Evolutionary conservation across 805 yeast genomes (phyloP).

Genomic region (Wickerhamomyces ciferrii): DNA sequence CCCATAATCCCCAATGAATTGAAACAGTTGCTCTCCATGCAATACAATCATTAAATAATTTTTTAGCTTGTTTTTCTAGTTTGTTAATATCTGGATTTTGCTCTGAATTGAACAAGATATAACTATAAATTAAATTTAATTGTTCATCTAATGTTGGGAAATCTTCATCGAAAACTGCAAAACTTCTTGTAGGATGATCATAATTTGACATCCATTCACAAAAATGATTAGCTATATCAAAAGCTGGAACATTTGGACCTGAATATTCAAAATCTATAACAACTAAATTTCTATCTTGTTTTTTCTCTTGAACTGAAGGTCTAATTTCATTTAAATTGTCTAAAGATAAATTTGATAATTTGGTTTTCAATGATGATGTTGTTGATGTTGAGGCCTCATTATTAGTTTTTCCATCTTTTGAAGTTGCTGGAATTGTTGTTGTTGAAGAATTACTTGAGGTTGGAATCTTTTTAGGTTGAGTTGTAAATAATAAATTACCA

Average conservation of each 20-base stretch:
- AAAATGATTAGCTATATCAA: constrained; percentile 89
- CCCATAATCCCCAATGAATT: constrained; percentile 89
- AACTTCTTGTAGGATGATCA: constrained; percentile 37
- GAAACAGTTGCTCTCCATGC: constrained; percentile 81
- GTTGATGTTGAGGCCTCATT: constrained; percentile 4
- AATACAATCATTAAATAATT: constrained; percentile 57
- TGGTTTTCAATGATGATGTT: constrained; percentile 8
- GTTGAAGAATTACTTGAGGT: not conserved
- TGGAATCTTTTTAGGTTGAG: constrained; percentile 36
- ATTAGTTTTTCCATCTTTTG: not conserved
- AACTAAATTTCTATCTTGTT: constrained; percentile 68
- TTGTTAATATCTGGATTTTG: constrained; percentile 27
- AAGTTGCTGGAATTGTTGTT: not conserved
- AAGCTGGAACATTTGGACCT: constrained; percentile 85
- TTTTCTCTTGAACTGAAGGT: constrained; percentile 31
- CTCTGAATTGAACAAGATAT: constrained; percentile 48
- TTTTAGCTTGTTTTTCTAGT: constrained; percentile 40
- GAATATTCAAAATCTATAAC: constrained; percentile 97
- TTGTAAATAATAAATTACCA: constrained; percentile 78
- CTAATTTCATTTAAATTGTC: constrained; percentile 22
- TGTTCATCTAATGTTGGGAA: constrained; percentile 72
- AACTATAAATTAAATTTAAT: constrained; percentile 68
- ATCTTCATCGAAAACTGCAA: constrained; percentile 45
- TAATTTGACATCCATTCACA: constrained; percentile 98
- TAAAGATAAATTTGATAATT: constrained; percentile 16